Conservation (phyloP, 2,329 filamentous ascomycete species). For the Ophiostoma quercus region DNA sequence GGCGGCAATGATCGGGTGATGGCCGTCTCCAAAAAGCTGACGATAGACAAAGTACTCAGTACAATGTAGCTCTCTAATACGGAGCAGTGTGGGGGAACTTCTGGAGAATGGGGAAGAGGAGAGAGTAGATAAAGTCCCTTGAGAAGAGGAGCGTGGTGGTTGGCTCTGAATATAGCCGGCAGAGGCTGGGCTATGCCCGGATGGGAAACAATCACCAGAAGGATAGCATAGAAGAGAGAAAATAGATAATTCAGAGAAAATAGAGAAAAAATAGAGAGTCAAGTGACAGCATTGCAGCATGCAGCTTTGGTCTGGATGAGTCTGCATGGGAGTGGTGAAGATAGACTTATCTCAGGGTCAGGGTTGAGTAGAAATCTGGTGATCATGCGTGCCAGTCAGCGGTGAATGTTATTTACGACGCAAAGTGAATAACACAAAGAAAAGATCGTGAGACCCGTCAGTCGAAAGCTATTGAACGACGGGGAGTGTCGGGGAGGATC, state of each 20-base stretch:
- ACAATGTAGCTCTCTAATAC: neutral
- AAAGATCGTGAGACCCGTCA: neutral
- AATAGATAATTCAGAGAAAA: too few species aligned
- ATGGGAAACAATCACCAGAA: neutral
- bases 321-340: too few species aligned
- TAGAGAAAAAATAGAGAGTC: neutral
- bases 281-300: neutral
- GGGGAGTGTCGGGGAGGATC: slow-evolving; percentile 6
- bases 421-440: neutral
- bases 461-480: neutral
- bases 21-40: neutral
- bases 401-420: neutral
- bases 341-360: too few species aligned
- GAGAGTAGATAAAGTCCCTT: neutral
- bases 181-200: neutral
- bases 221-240: neutral
- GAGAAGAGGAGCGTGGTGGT: neutral
- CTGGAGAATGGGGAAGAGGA: slow-evolving; percentile 4
- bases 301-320: too few species aligned
- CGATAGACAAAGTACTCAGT: neutral
- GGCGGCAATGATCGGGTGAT: neutral
- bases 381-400: neutral
- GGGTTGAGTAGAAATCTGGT: neutral
- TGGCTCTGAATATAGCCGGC: slow-evolving; percentile 11
- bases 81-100: slow-evolving; percentile 9